Evolutionary conservation across 148 eudicot genomes (phyloP).

Genomic region (Dianthus caryophyllus): DNA sequence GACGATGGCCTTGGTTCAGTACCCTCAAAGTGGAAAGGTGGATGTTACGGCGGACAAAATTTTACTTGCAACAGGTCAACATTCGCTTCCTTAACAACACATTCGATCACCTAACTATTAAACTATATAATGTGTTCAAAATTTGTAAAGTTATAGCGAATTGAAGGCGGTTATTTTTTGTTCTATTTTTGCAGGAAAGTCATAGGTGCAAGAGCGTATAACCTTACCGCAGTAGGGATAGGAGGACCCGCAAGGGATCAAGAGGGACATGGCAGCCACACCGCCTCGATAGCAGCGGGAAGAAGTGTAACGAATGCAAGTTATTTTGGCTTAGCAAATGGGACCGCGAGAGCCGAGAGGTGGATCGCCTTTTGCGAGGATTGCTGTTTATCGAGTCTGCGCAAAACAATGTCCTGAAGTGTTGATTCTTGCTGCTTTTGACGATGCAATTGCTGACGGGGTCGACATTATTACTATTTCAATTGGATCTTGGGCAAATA

Average conservation of each 20-base stretch:
- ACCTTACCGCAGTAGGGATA: not conserved
- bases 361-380: slow-evolving; percentile 40
- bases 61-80: slow-evolving; percentile 60
- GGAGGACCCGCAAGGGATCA: slow-evolving; percentile 29
- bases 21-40: slow-evolving; percentile 56
- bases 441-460: slow-evolving; percentile 55
- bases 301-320: slow-evolving; percentile 18
- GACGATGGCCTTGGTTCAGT: slow-evolving; percentile 42
- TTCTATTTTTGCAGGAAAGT: slow-evolving; percentile 35
- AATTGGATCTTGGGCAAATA: not conserved
- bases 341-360: slow-evolving; percentile 52
- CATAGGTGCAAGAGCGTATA: slow-evolving; percentile 42
- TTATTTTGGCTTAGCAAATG: slow-evolving; percentile 32
- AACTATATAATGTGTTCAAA: no score
- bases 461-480: slow-evolving; percentile 51
- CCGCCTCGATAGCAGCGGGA: slow-evolving; percentile 59
- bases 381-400: slow-evolving; percentile 45
- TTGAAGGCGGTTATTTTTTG: no score
- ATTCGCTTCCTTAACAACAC: not conserved
- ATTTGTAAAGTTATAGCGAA: no score
- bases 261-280: slow-evolving; percentile 49
- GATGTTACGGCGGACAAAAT: slow-evolving; percentile 28
- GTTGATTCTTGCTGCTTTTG: slow-evolving; percentile 35
- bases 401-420: not conserved
- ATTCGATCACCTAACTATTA: no score